Evolutionary conservation across 73 alveolate species (phyloP), one percentile per base, ranked within the genome.

Genomic region (Paramecium octaurelia): DNA sequence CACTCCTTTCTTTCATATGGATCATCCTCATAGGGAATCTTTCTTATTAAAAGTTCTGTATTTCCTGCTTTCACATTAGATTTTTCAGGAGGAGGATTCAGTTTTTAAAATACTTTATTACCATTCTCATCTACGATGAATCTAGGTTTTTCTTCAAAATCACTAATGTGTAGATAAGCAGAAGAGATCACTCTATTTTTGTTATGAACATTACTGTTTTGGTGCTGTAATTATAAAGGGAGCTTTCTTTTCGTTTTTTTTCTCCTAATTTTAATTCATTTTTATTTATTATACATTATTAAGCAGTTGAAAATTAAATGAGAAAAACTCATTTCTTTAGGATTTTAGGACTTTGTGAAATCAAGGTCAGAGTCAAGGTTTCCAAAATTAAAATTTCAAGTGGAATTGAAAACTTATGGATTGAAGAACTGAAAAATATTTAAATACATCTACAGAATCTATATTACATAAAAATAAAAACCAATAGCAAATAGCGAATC

Each of bases 241-340:
- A 3, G 48, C 50, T 64, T 64, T 64, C 29, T 64, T 64, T 7
- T 54, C 34, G 14, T 54, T 54, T 54, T 18, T 54, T 54, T 54
- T 54, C 69, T 54, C 31, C 69, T 54, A 0, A 64, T 64, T 31
- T 64, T 64, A 12, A 64, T 64, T 50, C 48, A 64, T 64, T 64
- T 64, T 24, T 64, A 24, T 64, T 23, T 11, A 64, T 64, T 27
- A 27, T 54, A 54, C n/a, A 54, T 54, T 54, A 54, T 54, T 6
- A 54, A n/a, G 60, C 69, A 54, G 69, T 54, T 54, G n/a, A 54
- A 35, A 54, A 54, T 54, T 6, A 54, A 50, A 64, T 64, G 84
- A 64, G 84, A 64, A 64, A 34, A 34, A 64, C 84, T 64, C 84
- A 64, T 34, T 64, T 50, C 84, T 12, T 64, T 27, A 64, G 84